A percentile compares a stretch with the other conserved stretches of the same genome.
Evolutionary conservation across 163 green algal species (phyloP).

Genomic region (Coccomyxa subellipsoidea): DNA sequence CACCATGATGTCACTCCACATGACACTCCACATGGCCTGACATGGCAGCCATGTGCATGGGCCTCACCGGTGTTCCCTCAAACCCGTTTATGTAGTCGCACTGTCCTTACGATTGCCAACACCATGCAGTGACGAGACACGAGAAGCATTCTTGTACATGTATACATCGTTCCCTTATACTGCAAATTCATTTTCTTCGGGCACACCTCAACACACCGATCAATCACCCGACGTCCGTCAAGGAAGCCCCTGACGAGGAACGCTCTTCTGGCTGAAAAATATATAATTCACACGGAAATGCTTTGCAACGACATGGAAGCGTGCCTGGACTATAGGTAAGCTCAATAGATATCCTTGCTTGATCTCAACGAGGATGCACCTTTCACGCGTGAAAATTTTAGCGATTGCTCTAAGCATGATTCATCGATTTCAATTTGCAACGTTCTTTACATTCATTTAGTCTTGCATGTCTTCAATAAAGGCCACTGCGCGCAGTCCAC

Average conservation of each 20-base stretch:
- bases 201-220: too few species aligned
- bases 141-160: neutral
- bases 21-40: neutral
- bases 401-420: neutral
- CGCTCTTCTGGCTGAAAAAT: neutral
- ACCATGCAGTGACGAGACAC: too few species aligned
- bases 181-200: too few species aligned
- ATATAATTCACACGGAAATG: neutral
- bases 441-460: too few species aligned
- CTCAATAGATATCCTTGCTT: too few species aligned
- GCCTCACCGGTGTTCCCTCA: neutral
- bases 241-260: neutral
- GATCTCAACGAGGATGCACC: too few species aligned
- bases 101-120: neutral
- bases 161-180: too few species aligned
- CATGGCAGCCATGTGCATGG: neutral
- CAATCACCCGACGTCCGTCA: too few species aligned
- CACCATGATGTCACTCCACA: too few species aligned
- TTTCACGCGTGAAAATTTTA: too few species aligned
- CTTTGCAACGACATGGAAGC: neutral
- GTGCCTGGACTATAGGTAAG: neutral
- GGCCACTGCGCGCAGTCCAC: neutral
- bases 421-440: too few species aligned
- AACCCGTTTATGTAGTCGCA: neutral
- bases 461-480: too few species aligned